These are phyloP conservation scores for Fusarium proliferatum DNA, from an alignment of 2,329 filamentous ascomycete species.

Conservation along the genomic window DNA sequence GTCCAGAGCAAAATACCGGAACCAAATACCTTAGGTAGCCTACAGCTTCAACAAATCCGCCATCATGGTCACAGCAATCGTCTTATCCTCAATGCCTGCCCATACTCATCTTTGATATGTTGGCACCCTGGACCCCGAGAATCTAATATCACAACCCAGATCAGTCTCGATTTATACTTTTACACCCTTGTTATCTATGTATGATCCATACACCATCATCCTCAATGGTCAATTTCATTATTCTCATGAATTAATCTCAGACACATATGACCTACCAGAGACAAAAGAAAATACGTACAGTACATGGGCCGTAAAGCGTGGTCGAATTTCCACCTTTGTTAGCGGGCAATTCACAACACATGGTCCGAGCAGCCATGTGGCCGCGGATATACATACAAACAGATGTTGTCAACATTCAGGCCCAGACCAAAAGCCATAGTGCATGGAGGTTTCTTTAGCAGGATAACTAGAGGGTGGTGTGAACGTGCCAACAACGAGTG, in stretches of 20 bases:
- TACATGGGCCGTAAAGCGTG: not conserved
- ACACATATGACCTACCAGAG: not conserved
- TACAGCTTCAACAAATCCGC: not conserved
- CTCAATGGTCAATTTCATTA: not conserved
- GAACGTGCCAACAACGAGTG: not conserved
- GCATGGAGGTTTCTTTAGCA: not conserved
- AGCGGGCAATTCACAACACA: conserved; percentile 1
- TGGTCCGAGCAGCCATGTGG: conserved; percentile 35
- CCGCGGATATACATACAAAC: not conserved
- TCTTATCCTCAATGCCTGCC: not conserved
- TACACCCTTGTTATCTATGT: not conserved
- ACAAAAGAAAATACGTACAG: not conserved
- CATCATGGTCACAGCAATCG: not conserved
- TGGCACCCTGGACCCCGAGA: not conserved
- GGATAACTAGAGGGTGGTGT: not conserved
- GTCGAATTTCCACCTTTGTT: not conserved
- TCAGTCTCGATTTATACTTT: not conserved
- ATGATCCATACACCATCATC: not conserved
- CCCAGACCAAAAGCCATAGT: not conserved
- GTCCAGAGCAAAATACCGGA: not conserved
- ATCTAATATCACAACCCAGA: not conserved
- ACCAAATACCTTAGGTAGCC: too few relatives aligned
- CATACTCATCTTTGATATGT: not conserved
- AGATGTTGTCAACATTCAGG: not conserved
- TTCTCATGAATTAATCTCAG: conserved; percentile 1